Conservation (phyloP, 2,329 filamentous ascomycete species). For the Ophiostoma triangulosporum region DNA sequence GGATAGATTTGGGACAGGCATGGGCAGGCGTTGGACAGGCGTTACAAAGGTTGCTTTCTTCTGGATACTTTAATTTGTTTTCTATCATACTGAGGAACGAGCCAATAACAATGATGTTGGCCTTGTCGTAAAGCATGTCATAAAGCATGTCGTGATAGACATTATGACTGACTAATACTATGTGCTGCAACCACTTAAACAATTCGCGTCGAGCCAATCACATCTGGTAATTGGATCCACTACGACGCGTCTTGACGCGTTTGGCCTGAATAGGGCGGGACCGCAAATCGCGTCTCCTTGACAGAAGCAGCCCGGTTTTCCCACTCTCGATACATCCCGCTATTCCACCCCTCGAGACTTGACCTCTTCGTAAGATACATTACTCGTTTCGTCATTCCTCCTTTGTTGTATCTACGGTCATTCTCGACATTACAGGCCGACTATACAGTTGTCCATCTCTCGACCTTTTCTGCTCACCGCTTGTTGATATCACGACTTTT, state of each 20-base stretch:
- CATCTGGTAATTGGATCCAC: not conserved
- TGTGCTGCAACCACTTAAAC: slow-evolving; percentile 16
- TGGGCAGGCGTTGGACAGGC: slow-evolving; percentile 4
- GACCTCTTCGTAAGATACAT: not conserved
- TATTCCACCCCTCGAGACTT: slow-evolving; percentile 1
- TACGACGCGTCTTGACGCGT: slow-evolving; percentile 15
- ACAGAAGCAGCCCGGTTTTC: not conserved
- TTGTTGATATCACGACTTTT: not conserved
- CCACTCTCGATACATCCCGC: slow-evolving; percentile 3
- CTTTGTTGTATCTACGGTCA: not conserved
- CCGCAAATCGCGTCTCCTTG: slow-evolving; percentile 3
- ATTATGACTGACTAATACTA: not conserved
- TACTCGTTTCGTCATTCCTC: not conserved
- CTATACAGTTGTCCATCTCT: not conserved
- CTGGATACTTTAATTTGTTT: too few species aligned
- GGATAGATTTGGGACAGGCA: not conserved
- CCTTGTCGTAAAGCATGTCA: too few species aligned
- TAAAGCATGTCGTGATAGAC: not conserved
- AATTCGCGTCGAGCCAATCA: slow-evolving; percentile 12
- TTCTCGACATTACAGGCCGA: not conserved
- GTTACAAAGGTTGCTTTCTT: not conserved
- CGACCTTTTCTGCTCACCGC: not conserved
- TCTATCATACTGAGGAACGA: not conserved
- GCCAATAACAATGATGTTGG: too few species aligned
- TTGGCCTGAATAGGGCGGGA: slow-evolving; percentile 3